Evolutionary conservation across 345 rosid species (phyloP).

Genomic region (Litchi chinensis): DNA sequence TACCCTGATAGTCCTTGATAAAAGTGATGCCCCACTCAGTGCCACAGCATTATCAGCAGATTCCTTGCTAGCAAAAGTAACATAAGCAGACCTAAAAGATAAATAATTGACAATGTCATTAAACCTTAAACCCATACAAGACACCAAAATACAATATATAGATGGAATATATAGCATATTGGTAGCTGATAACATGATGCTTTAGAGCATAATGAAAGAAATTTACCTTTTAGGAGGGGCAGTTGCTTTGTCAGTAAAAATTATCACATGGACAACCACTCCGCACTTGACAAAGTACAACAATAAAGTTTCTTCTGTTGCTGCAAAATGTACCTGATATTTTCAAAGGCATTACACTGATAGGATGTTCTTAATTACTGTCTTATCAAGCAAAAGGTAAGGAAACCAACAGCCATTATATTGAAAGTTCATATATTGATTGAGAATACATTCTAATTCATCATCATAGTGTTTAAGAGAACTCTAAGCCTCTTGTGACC

Average conservation of each 20-base stretch:
- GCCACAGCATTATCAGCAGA: constrained; percentile 38
- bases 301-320: constrained; percentile 36
- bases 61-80: constrained; percentile 39
- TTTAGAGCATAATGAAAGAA: constrained; percentile 11
- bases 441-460: not conserved
- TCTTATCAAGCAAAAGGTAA: not conserved
- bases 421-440: not conserved
- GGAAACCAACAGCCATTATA: not conserved
- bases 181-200: not conserved
- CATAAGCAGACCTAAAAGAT: constrained; percentile 35
- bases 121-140: not conserved
- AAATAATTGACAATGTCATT: not conserved
- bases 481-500: not conserved
- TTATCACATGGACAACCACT: constrained; percentile 22
- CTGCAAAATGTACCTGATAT: constrained; percentile 46
- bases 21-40: constrained; percentile 32
- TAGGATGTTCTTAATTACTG: not conserved
- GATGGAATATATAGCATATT: not conserved
- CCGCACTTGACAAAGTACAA: constrained; percentile 42
- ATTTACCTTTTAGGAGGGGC: constrained; percentile 32
- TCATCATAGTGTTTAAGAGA: not conserved
- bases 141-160: constrained; percentile 1
- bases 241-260: constrained; percentile 34
- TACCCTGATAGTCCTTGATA: constrained; percentile 40
- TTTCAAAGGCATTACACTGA: not conserved